Conservation (phyloP, 148 eudicot species). For the Fagopyrum esculentum region DNA sequence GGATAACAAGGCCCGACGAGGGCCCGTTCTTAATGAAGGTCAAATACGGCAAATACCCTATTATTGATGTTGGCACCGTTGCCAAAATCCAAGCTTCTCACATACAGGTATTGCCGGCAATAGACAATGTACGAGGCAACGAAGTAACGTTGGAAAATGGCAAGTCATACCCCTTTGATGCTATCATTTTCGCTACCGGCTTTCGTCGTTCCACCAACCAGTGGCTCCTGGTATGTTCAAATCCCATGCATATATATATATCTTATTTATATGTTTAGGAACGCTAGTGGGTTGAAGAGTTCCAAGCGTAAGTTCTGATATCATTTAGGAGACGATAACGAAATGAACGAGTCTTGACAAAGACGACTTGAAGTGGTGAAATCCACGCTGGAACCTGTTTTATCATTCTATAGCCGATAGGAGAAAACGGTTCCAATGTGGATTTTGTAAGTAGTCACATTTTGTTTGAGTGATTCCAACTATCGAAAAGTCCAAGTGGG, state of each 20-base stretch:
- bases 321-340: too few species aligned
- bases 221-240: constrained; percentile 50
- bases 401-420: too few species aligned
- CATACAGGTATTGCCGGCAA: constrained; percentile 68
- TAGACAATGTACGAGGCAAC: constrained; percentile 35
- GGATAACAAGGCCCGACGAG: constrained; percentile 49
- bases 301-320: too few species aligned
- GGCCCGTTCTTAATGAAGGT: constrained; percentile 56
- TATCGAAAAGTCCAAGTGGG: too few species aligned
- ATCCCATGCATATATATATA: not conserved
- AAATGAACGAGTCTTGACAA: too few species aligned
- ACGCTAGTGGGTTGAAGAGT: not conserved
- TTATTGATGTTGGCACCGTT: constrained; percentile 56
- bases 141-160: constrained; percentile 32
- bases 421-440: too few species aligned
- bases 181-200: constrained; percentile 4
- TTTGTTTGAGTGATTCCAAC: too few species aligned
- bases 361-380: too few species aligned
- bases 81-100: constrained; percentile 47
- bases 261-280: not conserved
- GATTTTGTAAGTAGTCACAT: too few species aligned
- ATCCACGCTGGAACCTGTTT: too few species aligned
- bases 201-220: constrained; percentile 22
- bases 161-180: not conserved
- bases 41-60: constrained; percentile 61